A percentile compares a stretch with the other conserved stretches of the same genome.
phyloP scores from a whole-genome alignment of 164 flowering plant genomes.

The grape (Vitis vinifera) region ASM3070453v1 NC_081809.1:3402001-3402500 shows the following conservation, averaged over 20 bases:
- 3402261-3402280: not conserved
- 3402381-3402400: too few species aligned
- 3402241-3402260: not conserved
- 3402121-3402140: slow-evolving; percentile 90
- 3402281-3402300: not conserved
- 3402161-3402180: slow-evolving; percentile 87
- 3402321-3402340: too few species aligned
- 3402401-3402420: too few species aligned
- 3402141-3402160: slow-evolving; percentile 94
- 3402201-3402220: slow-evolving; percentile 95
- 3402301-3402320: not conserved
- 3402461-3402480: not conserved
- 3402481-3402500: not conserved
- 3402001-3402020: too few species aligned
- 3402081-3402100: slow-evolving; percentile 88
- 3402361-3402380: too few species aligned
- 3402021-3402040: too few species aligned
- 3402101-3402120: slow-evolving; percentile 90
- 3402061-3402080: slow-evolving; percentile 66
- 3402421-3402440: not conserved
- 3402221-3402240: slow-evolving; percentile 60
- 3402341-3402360: too few species aligned
- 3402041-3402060: not conserved
- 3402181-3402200: slow-evolving; percentile 88
- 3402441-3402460: not conserved